phyloP scores from a whole-genome alignment of 1,284 basidiomycete species.

The Tilletiopsis washingtonensis region DNA sequence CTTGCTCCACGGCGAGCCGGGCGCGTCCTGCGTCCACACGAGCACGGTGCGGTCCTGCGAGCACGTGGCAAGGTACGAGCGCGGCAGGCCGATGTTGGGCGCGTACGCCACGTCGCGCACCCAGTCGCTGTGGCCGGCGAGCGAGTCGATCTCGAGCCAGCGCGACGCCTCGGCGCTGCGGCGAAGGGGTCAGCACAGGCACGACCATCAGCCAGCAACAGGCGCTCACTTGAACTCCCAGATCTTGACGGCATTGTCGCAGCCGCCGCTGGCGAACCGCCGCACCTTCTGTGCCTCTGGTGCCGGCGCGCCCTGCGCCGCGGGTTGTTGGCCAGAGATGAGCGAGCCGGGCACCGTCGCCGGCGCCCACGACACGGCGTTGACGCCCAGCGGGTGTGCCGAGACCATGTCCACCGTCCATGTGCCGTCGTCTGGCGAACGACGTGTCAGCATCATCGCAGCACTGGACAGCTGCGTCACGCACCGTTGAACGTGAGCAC shows the following conservation, averaged over 20 bases:
- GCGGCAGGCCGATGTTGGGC: conserved; percentile 86
- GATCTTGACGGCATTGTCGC: conserved; percentile 90
- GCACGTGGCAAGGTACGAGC: conserved; percentile 89
- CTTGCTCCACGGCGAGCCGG: conserved; percentile 73
- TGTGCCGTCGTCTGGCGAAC: conserved; percentile 73
- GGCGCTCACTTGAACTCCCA: conserved; percentile 62
- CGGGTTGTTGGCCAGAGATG: conserved; percentile 21
- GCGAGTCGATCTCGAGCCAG: conserved; percentile 35
- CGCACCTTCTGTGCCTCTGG: conserved; percentile 54
- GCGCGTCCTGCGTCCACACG: conserved; percentile 84
- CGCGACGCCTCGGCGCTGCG: conserved; percentile 29
- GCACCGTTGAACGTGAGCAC: conserved; percentile 92
- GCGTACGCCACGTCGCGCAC: conserved; percentile 97
- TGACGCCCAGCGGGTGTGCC: conserved; percentile 91
- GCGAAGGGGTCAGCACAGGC: not conserved
- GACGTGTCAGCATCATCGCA: not conserved
- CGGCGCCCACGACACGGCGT: conserved; percentile 95
- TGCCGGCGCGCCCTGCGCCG: conserved; percentile 13
- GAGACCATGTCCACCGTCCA: conserved; percentile 93
- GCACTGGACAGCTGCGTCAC: conserved; percentile 47
- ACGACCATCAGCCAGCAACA: not conserved
- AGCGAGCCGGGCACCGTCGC: conserved; percentile 74
- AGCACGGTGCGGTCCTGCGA: conserved; percentile 81
- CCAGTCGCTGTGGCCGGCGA: conserved; percentile 74
- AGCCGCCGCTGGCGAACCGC: conserved; percentile 82